phyloP scores from a whole-genome alignment of 352 stramenopile species.

The Pilasporangium apinafurcum region DNA sequence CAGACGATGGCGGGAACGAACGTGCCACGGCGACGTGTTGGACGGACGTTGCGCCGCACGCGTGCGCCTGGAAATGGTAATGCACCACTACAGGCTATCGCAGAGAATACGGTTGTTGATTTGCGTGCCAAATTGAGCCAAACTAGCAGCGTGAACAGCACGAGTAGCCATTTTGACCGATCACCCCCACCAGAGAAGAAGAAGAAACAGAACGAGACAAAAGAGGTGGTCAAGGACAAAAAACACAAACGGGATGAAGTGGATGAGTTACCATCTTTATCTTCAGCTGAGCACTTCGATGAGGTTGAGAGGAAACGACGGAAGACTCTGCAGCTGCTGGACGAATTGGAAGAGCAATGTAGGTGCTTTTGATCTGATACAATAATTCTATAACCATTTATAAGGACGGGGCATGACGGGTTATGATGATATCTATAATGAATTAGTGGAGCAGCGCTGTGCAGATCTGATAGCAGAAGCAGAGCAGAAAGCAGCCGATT shows the following conservation, averaged over 20 bases:
- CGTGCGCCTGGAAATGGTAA: constrained; percentile 2
- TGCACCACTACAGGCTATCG: constrained; percentile 39
- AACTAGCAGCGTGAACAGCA: constrained; percentile 11
- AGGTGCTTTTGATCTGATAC: background rate
- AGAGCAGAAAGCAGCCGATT: constrained; percentile 48
- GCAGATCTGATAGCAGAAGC: constrained; percentile 42
- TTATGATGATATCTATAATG: too few relatives aligned
- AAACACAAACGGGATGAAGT: constrained; percentile 9
- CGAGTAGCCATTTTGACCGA: constrained; percentile 17
- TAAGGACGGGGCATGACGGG: too few relatives aligned
- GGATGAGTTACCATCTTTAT: too few relatives aligned
- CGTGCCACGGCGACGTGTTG: constrained; percentile 7
- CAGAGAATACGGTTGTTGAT: constrained; percentile 58
- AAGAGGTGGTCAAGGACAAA: constrained; percentile 16
- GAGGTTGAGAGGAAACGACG: constrained; percentile 34
- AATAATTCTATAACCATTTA: too few relatives aligned
- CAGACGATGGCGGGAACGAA: background rate
- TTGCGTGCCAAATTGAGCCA: constrained; percentile 17
- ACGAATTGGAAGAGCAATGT: constrained; percentile 65
- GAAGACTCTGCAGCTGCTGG: constrained; percentile 32
- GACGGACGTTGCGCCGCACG: constrained; percentile 23
- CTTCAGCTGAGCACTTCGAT: background rate
- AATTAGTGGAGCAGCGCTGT: constrained; percentile 63
- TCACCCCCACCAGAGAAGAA: too few relatives aligned
- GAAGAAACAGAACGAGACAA: constrained; percentile 21